phyloP scores from a whole-genome alignment of 176 grass and related monocot species.

The Oryza nivara region DNA sequence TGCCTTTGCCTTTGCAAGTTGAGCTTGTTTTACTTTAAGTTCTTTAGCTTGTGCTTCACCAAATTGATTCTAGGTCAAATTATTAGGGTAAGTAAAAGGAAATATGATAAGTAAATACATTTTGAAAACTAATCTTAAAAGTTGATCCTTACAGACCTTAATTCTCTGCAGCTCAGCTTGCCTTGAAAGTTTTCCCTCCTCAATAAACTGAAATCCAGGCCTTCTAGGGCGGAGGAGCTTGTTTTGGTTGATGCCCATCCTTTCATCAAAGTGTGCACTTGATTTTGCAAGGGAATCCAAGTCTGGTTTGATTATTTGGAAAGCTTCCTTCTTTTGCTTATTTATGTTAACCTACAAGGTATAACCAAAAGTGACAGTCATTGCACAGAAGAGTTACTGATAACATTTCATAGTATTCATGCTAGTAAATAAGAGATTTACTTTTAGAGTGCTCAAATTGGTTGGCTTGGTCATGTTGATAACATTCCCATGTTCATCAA shows the following conservation, averaged over 20 bases:
- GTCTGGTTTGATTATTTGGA: conserved; percentile 97
- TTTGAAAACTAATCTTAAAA: conserved; percentile 21
- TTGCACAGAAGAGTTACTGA: background rate
- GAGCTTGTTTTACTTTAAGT: conserved; percentile 85
- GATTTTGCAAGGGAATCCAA: conserved; percentile 82
- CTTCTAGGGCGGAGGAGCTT: conserved; percentile 87
- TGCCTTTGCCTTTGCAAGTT: conserved; percentile 88
- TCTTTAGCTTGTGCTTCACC: conserved; percentile 97
- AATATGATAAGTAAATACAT: conserved; percentile 22
- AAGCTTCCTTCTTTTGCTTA: conserved; percentile 96
- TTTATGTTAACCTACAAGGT: conserved; percentile 87
- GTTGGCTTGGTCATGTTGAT: conserved; percentile 71
- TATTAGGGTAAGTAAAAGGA: conserved; percentile 25
- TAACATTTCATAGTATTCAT: conserved; percentile 23
- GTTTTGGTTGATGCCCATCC: conserved; percentile 89
- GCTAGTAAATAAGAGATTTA: conserved; percentile 34
- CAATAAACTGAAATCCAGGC: conserved; percentile 86
- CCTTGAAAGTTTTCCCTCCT: conserved; percentile 89
- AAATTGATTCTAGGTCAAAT: conserved; percentile 82
- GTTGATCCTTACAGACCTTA: conserved; percentile 52
- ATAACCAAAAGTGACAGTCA: conserved; percentile 30
- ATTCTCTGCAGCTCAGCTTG: conserved; percentile 91
- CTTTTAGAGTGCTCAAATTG: conserved; percentile 94
- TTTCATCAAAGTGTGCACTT: conserved; percentile 85
- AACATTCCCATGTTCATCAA: conserved; percentile 92